phyloP scores from a whole-genome alignment of 768 basidiomycete genomes.

The Lactifluus volemus region DNA sequence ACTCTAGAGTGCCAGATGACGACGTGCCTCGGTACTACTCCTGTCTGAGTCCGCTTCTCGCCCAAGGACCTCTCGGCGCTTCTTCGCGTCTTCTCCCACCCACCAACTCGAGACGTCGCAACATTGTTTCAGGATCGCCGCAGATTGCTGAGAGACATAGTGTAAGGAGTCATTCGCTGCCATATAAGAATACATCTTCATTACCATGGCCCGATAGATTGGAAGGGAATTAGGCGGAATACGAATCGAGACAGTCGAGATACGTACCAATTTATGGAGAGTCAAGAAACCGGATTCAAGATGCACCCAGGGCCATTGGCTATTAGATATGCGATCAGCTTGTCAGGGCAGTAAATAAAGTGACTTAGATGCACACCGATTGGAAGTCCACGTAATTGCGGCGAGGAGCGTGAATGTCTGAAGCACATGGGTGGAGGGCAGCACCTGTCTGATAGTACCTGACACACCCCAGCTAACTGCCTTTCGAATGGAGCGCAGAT shows the following conservation, averaged over 20 bases:
- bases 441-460: slow-evolving; percentile 70
- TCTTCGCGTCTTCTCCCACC: slow-evolving; percentile 54
- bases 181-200: slow-evolving; percentile 96
- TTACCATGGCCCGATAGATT: slow-evolving; percentile 58
- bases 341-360: neutral
- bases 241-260: neutral
- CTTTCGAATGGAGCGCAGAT: slow-evolving; percentile 80
- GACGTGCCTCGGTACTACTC: neutral
- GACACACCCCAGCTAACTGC: slow-evolving; percentile 70
- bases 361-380: slow-evolving; percentile 44
- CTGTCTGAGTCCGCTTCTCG: slow-evolving; percentile 23
- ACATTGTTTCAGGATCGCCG: slow-evolving; percentile 32
- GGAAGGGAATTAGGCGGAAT: neutral
- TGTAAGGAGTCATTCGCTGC: slow-evolving; percentile 81
- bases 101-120: slow-evolving; percentile 46
- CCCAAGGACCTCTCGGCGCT: slow-evolving; percentile 35
- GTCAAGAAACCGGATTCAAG: slow-evolving; percentile 54
- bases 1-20: slow-evolving; percentile 34
- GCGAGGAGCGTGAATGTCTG: slow-evolving; percentile 66
- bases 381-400: slow-evolving; percentile 76
- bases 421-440: slow-evolving; percentile 70
- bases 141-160: slow-evolving; percentile 38
- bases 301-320: slow-evolving; percentile 74
- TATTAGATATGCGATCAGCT: slow-evolving; percentile 22
- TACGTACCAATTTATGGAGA: slow-evolving; percentile 69